Base-by-base conservation (phyloP, 345 rosid species). In the Heritiera littoralis region DNA sequence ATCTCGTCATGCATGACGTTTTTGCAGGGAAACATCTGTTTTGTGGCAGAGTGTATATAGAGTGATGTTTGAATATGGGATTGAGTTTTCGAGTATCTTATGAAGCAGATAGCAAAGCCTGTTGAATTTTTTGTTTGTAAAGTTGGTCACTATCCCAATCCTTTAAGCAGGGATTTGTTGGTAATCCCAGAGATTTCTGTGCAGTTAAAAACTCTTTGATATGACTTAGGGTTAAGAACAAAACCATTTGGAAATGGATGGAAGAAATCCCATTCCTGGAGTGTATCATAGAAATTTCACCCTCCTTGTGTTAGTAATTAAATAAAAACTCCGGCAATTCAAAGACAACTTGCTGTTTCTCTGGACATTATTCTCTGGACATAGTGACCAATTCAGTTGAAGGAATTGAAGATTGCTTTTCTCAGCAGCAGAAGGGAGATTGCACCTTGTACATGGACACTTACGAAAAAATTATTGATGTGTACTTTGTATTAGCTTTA, bases 371-470 rank as follows among this genome's bases (percentile, higher is more conserved):
- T 3, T 51, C 11, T 6, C 35, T 74, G 81, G 40, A 15, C 77
- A 45, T 52, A 77, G 35, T 23, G 59, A 70, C 43, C 75, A 71
- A 71, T 71, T 79, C 78, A 75, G 81, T 55, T 65, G 80, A 74
- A 77, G 80, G 86, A 58, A 32, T 48, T 78, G 76, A 66, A 75
- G 79, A 65, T 54, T 12, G 46, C 20, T 28, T 80, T 77, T 58
- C 78, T 41, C 70, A 54, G 81, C 79, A 66, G 15, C 60, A 32
- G 46, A n/a, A 43, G 78, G 75, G 54, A 74, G 76, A 60, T 64
- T 67, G 77, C 56, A 14, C 56, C 7, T 85, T 66, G 86, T 87
- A 87, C 41, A 84, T 81, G 75, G 48, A 61, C 45, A 49, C 66
- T 52, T n/a, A 66, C 28, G 85, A 74, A 77, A 72, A 81, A 49